These are phyloP conservation scores for Laguncularia racemosa DNA, from an alignment of 345 rosid genomes.

Conservation along the genomic window DNA sequence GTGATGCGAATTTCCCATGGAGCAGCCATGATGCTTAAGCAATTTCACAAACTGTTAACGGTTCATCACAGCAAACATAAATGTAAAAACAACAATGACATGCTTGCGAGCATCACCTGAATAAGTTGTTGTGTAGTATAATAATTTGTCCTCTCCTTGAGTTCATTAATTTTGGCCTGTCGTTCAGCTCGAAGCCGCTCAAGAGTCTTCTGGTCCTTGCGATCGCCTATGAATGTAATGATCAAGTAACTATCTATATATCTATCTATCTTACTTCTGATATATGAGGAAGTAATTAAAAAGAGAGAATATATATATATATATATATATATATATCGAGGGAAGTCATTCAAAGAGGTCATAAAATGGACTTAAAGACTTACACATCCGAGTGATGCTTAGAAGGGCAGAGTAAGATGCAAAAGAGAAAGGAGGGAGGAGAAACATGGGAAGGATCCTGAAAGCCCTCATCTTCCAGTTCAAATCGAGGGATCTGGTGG, in stretches of 20 bases:
- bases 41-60: too few relatives aligned
- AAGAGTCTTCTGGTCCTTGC: conserved; percentile 71
- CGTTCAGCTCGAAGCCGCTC: conserved; percentile 85
- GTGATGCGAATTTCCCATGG: too few relatives aligned
- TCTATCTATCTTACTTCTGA: neutral
- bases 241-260: neutral
- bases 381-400: conserved; percentile 33
- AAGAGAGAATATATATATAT: too few relatives aligned
- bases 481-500: conserved; percentile 34
- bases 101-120: conserved; percentile 43
- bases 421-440: conserved; percentile 34
- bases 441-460: conserved; percentile 39
- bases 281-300: neutral
- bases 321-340: too few relatives aligned
- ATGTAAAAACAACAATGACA: neutral
- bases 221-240: conserved; percentile 40
- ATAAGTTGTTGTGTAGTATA: conserved; percentile 88
- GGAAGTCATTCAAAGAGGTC: neutral
- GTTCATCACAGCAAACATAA: too few relatives aligned
- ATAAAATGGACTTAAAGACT: conserved; percentile 2
- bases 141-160: conserved; percentile 90
- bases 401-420: conserved; percentile 25
- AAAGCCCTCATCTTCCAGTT: conserved; percentile 46
- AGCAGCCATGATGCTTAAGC: too few relatives aligned
- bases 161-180: conserved; percentile 84